phyloP scores from a whole-genome alignment of 441 rosid species.

The Kokia cookei region DNA sequence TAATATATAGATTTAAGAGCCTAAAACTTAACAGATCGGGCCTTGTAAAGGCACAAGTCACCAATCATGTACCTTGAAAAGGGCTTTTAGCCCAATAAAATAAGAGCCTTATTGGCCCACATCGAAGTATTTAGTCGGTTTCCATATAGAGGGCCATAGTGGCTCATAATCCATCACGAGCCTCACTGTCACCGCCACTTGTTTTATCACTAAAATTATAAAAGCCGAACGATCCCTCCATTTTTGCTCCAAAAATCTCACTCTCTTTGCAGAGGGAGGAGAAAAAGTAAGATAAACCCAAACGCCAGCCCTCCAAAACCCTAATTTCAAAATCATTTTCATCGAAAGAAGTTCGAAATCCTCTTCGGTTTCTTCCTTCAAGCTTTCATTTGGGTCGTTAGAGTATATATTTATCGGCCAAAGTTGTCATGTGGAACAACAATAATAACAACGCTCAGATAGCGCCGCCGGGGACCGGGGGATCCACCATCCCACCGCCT shows the following conservation, averaged over 20 bases:
- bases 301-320: conserved; percentile 6
- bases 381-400: neutral
- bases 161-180: neutral
- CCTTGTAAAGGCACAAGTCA: no score
- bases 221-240: neutral
- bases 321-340: neutral
- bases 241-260: neutral
- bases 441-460: conserved; percentile 43
- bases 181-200: neutral
- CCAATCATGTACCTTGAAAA: no score
- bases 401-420: neutral
- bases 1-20: no score
- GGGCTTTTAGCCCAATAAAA: no score
- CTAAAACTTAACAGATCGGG: no score
- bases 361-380: neutral
- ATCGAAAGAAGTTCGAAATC: neutral
- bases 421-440: conserved; percentile 56
- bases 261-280: conserved; percentile 2
- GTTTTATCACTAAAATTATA: neutral
- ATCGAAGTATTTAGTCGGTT: no score
- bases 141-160: neutral
- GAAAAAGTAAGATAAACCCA: neutral
- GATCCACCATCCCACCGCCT: conserved; percentile 56
- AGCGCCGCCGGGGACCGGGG: conserved; percentile 83
- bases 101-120: no score